Percentiles rank a stretch among this genome's conserved stretches.
Evolutionary conservation across 176 grass and related monocot genomes (phyloP).

Genomic region (Musa troglodytarum): DNA sequence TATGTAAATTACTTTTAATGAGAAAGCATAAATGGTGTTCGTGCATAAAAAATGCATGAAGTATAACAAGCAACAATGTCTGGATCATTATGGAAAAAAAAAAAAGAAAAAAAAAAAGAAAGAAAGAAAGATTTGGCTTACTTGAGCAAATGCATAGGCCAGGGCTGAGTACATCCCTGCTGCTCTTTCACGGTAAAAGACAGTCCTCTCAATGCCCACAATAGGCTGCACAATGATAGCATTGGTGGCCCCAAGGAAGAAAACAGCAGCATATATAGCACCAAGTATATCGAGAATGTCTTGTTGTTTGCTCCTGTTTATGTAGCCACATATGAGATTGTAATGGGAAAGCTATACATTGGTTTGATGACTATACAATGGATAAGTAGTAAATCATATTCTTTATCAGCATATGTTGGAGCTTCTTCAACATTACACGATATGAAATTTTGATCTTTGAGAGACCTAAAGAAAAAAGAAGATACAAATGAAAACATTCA

Average conservation of each 20-base stretch:
- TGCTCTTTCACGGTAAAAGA: conserved; percentile 86
- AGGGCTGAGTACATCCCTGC: conserved; percentile 93
- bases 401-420: no score
- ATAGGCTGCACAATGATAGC: conserved; percentile 62
- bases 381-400: background rate
- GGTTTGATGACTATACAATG: background rate
- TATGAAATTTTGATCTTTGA: no score
- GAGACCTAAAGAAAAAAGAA: no score
- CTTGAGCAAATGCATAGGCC: conserved; percentile 82
- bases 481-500: no score
- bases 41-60: no score
- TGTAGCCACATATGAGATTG: conserved; percentile 7
- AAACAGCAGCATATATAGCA: conserved; percentile 63
- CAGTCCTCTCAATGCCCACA: conserved; percentile 60
- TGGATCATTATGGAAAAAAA: no score
- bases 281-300: conserved; percentile 57
- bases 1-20: no score
- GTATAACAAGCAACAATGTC: no score
- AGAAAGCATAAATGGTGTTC: no score
- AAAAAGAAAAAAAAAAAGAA: background rate
- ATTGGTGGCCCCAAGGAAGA: conserved; percentile 73
- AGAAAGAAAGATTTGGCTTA: conserved; percentile 17
- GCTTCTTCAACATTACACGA: no score
- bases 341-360: background rate
- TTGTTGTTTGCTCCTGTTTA: conserved; percentile 38